Evolutionary conservation across 495 filamentous ascomycete genomes (phyloP), one percentile per base, ranked within the genome.

Genomic region (Penicillium lividum): DNA sequence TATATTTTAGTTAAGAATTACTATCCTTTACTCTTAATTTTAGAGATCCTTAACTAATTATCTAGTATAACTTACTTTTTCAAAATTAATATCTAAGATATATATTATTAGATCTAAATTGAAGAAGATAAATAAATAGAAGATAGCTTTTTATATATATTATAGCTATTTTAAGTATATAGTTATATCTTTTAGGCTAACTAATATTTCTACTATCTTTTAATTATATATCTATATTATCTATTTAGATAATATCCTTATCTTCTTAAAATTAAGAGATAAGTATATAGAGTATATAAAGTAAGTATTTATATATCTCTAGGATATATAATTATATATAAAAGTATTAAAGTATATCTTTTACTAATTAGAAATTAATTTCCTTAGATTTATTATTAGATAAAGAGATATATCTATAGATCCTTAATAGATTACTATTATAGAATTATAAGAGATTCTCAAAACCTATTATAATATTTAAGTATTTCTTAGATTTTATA

Each of bases 141-240:
- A 31, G 28, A 31, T 31, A 9, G n/a, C 15, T 31, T 31, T 50
- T 15, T 50, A 50, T 29, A 33, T 33, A 6, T 33, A 33, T 7
- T 50, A 50, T 28, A 50, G 28, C 6, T 50, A 50, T 31, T 50
- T 50, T 50, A 50, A 31, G 31, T 50, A 50, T 50, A 50, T 16
- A 30, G 31, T 50, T 15, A 50, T 50, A 50, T 33, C 13, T 15
- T 50, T 50, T 33, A 50, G 15, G 13, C 13, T 50, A 31, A 52
- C 6, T 52, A 52, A 52, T 34, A 52, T 40, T 16, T 25, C 7
- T 52, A 52, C 22, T 22, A 22, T 22, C 22, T 22, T 22, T 22
- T 22, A 22, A 22, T 22, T 22, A 22, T 22, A 22, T 52, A 38
- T 51, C 7, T 53, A 42, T 42, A 53, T 53, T 30, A n/a, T 9